phyloP scores from a whole-genome alignment of 352 stramenopile species.

The Globisporangium paddicum region DNA sequence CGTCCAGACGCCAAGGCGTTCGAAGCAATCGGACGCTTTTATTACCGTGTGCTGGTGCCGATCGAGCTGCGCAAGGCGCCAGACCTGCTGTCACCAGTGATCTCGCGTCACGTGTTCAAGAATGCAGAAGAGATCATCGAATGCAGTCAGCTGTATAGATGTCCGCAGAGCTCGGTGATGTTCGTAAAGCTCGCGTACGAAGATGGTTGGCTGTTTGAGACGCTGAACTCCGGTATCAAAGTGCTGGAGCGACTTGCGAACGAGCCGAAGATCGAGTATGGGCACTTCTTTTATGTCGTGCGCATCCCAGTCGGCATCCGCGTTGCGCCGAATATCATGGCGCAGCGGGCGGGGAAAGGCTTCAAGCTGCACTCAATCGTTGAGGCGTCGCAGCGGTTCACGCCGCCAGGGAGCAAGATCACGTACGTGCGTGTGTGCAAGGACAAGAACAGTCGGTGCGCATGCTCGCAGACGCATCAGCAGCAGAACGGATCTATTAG shows the following conservation, averaged over 20 bases:
- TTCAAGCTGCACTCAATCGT: constrained; percentile 83
- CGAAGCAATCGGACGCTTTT: constrained; percentile 43
- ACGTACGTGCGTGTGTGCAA: constrained; percentile 82
- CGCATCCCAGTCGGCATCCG: constrained; percentile 80
- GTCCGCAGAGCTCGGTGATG: constrained; percentile 63
- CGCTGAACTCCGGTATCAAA: constrained; percentile 73
- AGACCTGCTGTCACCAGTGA: constrained; percentile 66
- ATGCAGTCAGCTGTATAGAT: constrained; percentile 58
- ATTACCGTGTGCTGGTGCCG: constrained; percentile 73
- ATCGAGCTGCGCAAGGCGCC: constrained; percentile 68
- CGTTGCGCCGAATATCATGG: constrained; percentile 81
- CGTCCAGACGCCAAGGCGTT: constrained; percentile 20
- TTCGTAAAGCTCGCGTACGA: constrained; percentile 83
- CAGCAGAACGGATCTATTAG: not conserved
- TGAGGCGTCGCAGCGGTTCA: constrained; percentile 79
- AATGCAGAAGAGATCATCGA: constrained; percentile 84
- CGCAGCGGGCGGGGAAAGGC: constrained; percentile 69
- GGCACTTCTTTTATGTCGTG: constrained; percentile 83
- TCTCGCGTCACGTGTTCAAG: constrained; percentile 64
- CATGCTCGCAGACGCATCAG: constrained; percentile 49
- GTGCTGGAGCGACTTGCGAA: constrained; percentile 65
- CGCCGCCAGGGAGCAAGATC: constrained; percentile 72
- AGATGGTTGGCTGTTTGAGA: constrained; percentile 79
- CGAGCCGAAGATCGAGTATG: constrained; percentile 59
- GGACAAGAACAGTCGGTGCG: constrained; percentile 62